phyloP scores from a whole-genome alignment of 805 yeast genomes.

The Schizosaccharomyces octosporus region DNA sequence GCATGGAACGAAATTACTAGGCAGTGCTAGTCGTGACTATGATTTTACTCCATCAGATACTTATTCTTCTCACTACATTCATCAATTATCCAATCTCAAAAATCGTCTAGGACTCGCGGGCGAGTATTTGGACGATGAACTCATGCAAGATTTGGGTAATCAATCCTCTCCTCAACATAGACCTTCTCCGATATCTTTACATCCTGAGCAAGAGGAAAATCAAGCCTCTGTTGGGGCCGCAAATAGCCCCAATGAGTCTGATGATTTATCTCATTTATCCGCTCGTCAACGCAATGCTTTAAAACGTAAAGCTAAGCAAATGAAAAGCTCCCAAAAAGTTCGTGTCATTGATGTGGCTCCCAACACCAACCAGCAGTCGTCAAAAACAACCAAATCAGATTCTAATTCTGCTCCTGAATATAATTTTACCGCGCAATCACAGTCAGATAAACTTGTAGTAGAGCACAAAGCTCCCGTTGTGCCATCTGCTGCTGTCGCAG shows the following conservation, averaged over 20 bases:
- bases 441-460: slow-evolving; percentile 42
- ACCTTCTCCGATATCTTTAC: background rate
- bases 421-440: slow-evolving; percentile 47
- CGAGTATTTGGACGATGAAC: slow-evolving; percentile 16
- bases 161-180: slow-evolving; percentile 11
- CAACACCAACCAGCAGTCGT: background rate
- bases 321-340: slow-evolving; percentile 15
- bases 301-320: slow-evolving; percentile 58
- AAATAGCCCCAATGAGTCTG: slow-evolving; percentile 5
- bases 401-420: slow-evolving; percentile 4
- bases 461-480: slow-evolving; percentile 40
- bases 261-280: slow-evolving; percentile 22
- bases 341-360: slow-evolving; percentile 10
- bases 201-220: slow-evolving; percentile 5
- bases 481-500: slow-evolving; percentile 25
- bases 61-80: slow-evolving; percentile 24
- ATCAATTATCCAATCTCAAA: slow-evolving; percentile 25
- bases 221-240: slow-evolving; percentile 3
- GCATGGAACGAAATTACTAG: slow-evolving; percentile 27
- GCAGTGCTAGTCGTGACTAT: slow-evolving; percentile 31
- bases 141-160: slow-evolving; percentile 11
- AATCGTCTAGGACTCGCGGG: slow-evolving; percentile 21
- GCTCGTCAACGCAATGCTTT: slow-evolving; percentile 81
- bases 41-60: slow-evolving; percentile 17
- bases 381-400: slow-evolving; percentile 5